A percentile compares a stretch with the other conserved stretches of the same genome.
These are phyloP conservation scores for Trichoderma asperelloides DNA, from an alignment of 495 filamentous ascomycete genomes.

Conservation along the genomic window DNA sequence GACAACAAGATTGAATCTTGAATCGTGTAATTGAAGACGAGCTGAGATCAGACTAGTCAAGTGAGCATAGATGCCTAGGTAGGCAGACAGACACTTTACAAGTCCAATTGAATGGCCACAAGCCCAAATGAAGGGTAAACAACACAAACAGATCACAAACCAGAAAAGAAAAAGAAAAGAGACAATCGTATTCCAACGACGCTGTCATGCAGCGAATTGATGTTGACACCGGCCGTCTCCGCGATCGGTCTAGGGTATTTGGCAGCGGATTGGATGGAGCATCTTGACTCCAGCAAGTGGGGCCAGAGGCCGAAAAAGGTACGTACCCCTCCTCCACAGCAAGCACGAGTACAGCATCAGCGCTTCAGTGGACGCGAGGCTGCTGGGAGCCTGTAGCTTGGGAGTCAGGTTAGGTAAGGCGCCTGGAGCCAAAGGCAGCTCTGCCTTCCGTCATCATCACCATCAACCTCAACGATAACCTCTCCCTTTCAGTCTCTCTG, in stretches of 20 bases:
- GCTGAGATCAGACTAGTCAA: no score
- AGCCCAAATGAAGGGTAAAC: neutral
- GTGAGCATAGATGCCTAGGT: no score
- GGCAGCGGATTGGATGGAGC: neutral
- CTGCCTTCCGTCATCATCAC: neutral
- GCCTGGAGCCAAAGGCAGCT: neutral
- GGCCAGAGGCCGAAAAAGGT: neutral
- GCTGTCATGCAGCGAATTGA: neutral
- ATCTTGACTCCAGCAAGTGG: neutral
- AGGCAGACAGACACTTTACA: no score
- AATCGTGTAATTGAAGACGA: no score
- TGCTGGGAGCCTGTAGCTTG: conserved; percentile 32
- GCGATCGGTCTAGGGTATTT: conserved; percentile 1
- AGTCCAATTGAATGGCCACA: no score
- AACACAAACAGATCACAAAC: neutral
- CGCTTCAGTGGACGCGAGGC: conserved; percentile 29
- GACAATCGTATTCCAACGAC: neutral
- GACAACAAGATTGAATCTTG: no score
- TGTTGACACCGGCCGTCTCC: neutral
- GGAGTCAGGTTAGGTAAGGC: neutral
- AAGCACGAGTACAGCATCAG: neutral
- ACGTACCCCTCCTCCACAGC: neutral
- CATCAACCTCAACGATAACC: neutral
- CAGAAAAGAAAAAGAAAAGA: neutral
- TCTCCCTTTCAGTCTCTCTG: no score